phyloP scores from a whole-genome alignment of 441 rosid species.

The Euphorbia corollata region DNA sequence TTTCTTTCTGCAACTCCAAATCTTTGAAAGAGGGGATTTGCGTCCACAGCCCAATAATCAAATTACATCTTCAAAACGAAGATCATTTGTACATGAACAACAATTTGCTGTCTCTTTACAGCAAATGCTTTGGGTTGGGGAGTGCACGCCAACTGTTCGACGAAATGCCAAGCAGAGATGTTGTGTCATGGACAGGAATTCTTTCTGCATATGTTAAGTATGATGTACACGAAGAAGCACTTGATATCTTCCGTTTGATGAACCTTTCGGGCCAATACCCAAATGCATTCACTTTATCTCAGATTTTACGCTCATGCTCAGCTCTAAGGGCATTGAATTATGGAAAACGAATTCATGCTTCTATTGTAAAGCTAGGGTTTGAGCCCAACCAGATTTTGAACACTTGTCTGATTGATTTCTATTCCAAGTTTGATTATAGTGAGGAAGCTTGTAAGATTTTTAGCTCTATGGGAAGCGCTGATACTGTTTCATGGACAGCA shows the following conservation, averaged over 20 bases:
- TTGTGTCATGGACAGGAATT: constrained; percentile 64
- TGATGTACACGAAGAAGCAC: constrained; percentile 44
- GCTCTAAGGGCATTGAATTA: constrained; percentile 47
- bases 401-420: constrained; percentile 67
- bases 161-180: constrained; percentile 64
- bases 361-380: constrained; percentile 41
- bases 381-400: constrained; percentile 43
- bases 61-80: constrained; percentile 31
- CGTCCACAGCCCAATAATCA: constrained; percentile 47
- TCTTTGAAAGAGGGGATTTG: constrained; percentile 42
- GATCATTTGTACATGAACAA: constrained; percentile 44
- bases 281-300: constrained; percentile 68
- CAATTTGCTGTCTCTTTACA: constrained; percentile 44
- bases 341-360: constrained; percentile 64
- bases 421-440: constrained; percentile 50
- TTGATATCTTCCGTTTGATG: constrained; percentile 41
- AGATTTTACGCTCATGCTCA: constrained; percentile 55
- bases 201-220: constrained; percentile 51
- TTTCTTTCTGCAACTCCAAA: constrained; percentile 43
- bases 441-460: constrained; percentile 46
- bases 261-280: constrained; percentile 35
- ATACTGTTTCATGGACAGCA: constrained; percentile 59
- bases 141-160: constrained; percentile 58
- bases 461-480: constrained; percentile 42
- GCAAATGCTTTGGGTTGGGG: constrained; percentile 30